Evolutionary conservation across 306 rosid genomes (phyloP), one percentile per base, ranked within the genome.

Genomic region (Vicia sativa): DNA sequence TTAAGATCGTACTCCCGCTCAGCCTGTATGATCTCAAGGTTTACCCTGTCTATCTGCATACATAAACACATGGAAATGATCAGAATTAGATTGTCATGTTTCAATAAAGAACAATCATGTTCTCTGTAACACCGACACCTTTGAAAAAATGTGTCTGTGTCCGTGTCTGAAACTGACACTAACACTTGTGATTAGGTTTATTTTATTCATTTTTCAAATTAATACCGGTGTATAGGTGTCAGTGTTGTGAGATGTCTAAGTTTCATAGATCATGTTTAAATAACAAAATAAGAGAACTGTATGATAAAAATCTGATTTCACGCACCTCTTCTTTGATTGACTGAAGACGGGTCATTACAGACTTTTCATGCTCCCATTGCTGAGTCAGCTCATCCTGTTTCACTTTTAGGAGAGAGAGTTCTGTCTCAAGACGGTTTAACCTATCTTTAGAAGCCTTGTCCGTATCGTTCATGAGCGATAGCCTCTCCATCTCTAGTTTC

Each of bases 311-410:
- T 21, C 14, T 35, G 29, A 11, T 50, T 4, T 7, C 9, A 42
- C 74, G 15, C 70, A 93, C 97, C 91, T 90, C 99, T 81, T 93
- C 99, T 78, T 93, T 93, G 76, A 93, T 93, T 2, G 99, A 93
- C 79, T 93, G 99, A 82, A 93, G 74, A 43, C 87, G 84, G 58
- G 99, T 90, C 99, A 93, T 90, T 31, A 93, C 99, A 13, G 95
- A 90, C 81, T 80, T 93, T 72, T 93, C 99, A 65, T 90, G 97
- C 90, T 93, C 99, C 99, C 99, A 93, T 65, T 87, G 97, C 78
- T 81, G 83, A 23, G 85, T 77, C 71, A 93, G 81, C 68, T 83
- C 81, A 43, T 83, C 84, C 76, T 93, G 99, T 55, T 82, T 90
- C 86, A 80, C 96, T 84, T 93, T 93, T 59, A 93, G 64, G 65